These are phyloP conservation scores for Raffaelea arxii DNA, from an alignment of 2,329 filamentous ascomycete genomes.

Conservation along the genomic window DNA sequence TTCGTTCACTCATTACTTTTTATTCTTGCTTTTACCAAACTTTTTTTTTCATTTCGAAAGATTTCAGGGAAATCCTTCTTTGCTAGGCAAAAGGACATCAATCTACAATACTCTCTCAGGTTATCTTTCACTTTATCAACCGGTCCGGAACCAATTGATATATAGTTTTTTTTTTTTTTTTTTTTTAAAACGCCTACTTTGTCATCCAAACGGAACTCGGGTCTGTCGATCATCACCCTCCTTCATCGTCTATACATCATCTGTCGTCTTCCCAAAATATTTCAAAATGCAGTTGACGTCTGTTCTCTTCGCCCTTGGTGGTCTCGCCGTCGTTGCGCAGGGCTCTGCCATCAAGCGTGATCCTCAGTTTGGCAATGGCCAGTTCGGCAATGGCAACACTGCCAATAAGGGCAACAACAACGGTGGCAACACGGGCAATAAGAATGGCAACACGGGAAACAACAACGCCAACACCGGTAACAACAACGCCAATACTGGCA, in stretches of 20 bases:
- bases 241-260: constrained; percentile 1
- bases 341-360: constrained; percentile 30
- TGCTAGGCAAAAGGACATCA: background rate
- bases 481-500: constrained; percentile 1
- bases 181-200: constrained; percentile 8
- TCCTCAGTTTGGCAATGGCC: constrained; percentile 20
- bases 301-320: constrained; percentile 37
- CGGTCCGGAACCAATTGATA: constrained; percentile 42
- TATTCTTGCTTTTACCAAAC: constrained; percentile 10
- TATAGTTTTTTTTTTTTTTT: constrained; percentile 4
- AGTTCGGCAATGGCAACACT: background rate
- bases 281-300: constrained; percentile 44
- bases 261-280: constrained; percentile 3
- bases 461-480: constrained; percentile 10
- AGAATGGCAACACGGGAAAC: constrained; percentile 18
- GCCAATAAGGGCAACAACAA: constrained; percentile 14
- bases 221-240: constrained; percentile 11
- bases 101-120: constrained; percentile 12
- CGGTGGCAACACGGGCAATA: constrained; percentile 20
- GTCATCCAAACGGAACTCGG: background rate
- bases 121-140: constrained; percentile 13
- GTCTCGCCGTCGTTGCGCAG: constrained; percentile 34
- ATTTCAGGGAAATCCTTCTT: too few relatives aligned
- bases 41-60: background rate
- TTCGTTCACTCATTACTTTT: constrained; percentile 19